These are phyloP conservation scores for Euryodendron excelsum DNA, from an alignment of 148 eudicot genomes.

Conservation along the genomic window DNA sequence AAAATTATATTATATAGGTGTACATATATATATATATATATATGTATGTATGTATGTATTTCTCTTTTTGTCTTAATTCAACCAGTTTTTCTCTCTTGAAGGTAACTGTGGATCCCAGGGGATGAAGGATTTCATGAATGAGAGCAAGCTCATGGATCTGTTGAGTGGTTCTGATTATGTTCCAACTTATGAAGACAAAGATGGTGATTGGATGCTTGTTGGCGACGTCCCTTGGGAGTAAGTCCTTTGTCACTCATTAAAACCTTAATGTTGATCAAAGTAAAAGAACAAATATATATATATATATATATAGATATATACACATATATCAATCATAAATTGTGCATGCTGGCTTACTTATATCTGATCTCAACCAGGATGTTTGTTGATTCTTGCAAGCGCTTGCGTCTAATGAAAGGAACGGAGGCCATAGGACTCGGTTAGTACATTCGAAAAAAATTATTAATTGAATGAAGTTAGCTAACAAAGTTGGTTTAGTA, in stretches of 20 bases:
- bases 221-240: slow-evolving; percentile 97
- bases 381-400: slow-evolving; percentile 64
- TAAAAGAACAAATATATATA: neutral
- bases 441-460: slow-evolving; percentile 17
- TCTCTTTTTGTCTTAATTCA: neutral
- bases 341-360: too few relatives aligned
- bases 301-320: neutral
- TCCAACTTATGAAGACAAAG: slow-evolving; percentile 85
- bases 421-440: slow-evolving; percentile 66
- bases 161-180: slow-evolving; percentile 75
- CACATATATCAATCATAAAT: too few relatives aligned
- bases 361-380: slow-evolving; percentile 31
- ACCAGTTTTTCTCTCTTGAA: slow-evolving; percentile 16
- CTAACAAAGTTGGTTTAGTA: neutral
- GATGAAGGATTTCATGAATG: slow-evolving; percentile 90
- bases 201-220: slow-evolving; percentile 92
- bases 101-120: slow-evolving; percentile 75
- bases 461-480: neutral
- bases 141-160: slow-evolving; percentile 76
- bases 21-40: too few relatives aligned
- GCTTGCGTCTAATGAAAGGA: slow-evolving; percentile 62
- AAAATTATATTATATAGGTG: too few relatives aligned
- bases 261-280: too few relatives aligned
- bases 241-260: slow-evolving; percentile 16
- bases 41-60: too few relatives aligned